A percentile compares a stretch with the other conserved stretches of the same genome.
Evolutionary conservation across 2,329 filamentous ascomycete species (phyloP).

Genomic region (Davidsoniella neocaledoniae): DNA sequence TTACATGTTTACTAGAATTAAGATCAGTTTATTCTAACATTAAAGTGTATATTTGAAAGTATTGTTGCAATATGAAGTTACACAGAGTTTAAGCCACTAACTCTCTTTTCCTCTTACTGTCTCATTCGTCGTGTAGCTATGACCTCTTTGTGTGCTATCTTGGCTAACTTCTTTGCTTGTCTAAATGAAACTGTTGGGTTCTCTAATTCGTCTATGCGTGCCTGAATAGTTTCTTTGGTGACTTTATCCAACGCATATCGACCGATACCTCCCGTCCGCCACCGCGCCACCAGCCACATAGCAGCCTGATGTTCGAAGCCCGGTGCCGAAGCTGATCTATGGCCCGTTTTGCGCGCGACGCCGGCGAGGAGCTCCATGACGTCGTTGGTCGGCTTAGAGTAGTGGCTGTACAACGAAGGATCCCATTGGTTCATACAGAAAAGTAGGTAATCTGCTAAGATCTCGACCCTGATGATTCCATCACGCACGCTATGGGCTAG

Average conservation of each 20-base stretch:
- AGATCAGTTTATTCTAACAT: background rate
- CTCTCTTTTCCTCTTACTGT: background rate
- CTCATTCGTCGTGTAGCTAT: constrained; percentile 11
- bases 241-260: constrained; percentile 67
- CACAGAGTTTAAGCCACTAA: background rate
- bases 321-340: constrained; percentile 54
- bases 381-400: constrained; percentile 65
- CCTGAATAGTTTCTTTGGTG: constrained; percentile 36
- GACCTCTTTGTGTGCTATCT: constrained; percentile 34
- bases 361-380: constrained; percentile 52
- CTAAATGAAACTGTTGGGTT: constrained; percentile 42
- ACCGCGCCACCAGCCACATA: constrained; percentile 64
- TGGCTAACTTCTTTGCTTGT: constrained; percentile 51
- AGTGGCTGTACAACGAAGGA: constrained; percentile 43
- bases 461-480: constrained; percentile 59
- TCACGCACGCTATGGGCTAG: constrained; percentile 85
- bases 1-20: background rate
- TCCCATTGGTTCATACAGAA: constrained; percentile 61
- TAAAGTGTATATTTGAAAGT: background rate
- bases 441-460: constrained; percentile 78
- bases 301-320: constrained; percentile 59
- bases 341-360: constrained; percentile 59
- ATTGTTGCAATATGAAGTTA: background rate
- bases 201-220: constrained; percentile 29
- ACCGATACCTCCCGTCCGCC: constrained; percentile 62